Percentiles rank a stretch among this genome's conserved stretches.
Conservation (phyloP, 1,139 yeast genomes). For the Geotrichum macrosporum region DNA sequence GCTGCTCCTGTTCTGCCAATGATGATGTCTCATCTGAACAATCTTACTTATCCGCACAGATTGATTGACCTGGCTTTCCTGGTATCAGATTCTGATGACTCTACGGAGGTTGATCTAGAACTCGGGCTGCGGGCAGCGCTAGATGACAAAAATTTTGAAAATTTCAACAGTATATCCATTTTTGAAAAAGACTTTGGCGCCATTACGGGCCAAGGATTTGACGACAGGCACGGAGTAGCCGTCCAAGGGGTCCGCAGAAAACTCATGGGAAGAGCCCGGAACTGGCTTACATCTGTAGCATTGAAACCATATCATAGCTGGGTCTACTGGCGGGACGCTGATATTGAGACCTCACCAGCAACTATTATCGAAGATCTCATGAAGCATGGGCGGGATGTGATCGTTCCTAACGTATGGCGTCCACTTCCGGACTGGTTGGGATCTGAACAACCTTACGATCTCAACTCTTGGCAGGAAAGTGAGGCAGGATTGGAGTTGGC, state of each 20-base stretch:
- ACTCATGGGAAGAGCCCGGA: constrained; percentile 68
- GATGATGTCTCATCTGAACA: constrained; percentile 56
- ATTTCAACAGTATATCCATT: constrained; percentile 33
- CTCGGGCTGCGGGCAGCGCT: constrained; percentile 71
- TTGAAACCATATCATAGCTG: constrained; percentile 64
- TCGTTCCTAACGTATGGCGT: constrained; percentile 89
- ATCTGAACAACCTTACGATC: constrained; percentile 83
- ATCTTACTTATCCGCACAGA: constrained; percentile 61
- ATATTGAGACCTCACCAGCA: constrained; percentile 57
- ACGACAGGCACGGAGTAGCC: constrained; percentile 67
- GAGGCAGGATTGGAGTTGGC: constrained; percentile 80
- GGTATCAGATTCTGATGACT: constrained; percentile 65
- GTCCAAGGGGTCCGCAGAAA: constrained; percentile 71
- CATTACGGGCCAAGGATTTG: constrained; percentile 72
- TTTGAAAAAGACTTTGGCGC: constrained; percentile 68
- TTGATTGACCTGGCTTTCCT: constrained; percentile 60
- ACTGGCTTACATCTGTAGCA: constrained; percentile 61
- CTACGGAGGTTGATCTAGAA: constrained; percentile 53
- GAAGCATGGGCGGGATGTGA: constrained; percentile 60
- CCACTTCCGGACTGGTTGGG: constrained; percentile 89
- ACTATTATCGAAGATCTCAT: constrained; percentile 62
- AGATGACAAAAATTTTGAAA: constrained; percentile 46
- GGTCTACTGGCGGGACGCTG: constrained; percentile 77
- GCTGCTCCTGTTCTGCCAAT: constrained; percentile 62
- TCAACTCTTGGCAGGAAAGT: constrained; percentile 88